Evolutionary conservation across 2,329 filamentous ascomycete genomes (phyloP).

Genomic region (Paecilomyces fulvus): DNA sequence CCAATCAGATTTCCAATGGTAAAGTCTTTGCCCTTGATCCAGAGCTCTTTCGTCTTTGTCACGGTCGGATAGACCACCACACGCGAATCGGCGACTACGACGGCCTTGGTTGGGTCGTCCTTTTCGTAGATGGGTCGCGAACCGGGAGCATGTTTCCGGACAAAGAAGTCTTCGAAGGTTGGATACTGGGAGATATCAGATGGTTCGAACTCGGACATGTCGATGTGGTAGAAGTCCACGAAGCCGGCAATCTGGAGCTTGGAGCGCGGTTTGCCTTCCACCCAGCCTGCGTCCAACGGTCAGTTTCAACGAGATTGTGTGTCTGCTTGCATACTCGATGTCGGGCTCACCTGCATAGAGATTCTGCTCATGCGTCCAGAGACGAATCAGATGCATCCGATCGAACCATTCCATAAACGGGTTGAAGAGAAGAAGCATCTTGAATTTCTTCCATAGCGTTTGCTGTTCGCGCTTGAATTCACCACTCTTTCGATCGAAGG

Average conservation of each 20-base stretch:
- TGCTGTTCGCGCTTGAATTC: constrained; percentile 29
- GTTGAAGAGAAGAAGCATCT: constrained; percentile 36
- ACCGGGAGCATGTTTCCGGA: constrained; percentile 22
- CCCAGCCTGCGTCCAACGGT: constrained; percentile 2
- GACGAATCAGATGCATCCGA: constrained; percentile 27
- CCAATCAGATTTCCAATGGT: constrained; percentile 32
- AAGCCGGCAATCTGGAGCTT: constrained; percentile 29
- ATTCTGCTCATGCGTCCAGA: constrained; percentile 30
- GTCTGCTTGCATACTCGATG: background rate
- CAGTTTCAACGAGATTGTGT: constrained; percentile 7
- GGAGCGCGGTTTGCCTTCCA: constrained; percentile 22
- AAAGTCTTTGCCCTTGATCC: constrained; percentile 40
- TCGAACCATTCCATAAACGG: constrained; percentile 34
- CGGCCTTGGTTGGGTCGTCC: constrained; percentile 19
- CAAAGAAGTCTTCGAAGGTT: constrained; percentile 35
- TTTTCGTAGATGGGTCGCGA: constrained; percentile 20
- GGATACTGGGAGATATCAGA: constrained; percentile 25
- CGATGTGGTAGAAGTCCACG: constrained; percentile 28
- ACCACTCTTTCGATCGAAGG: constrained; percentile 3
- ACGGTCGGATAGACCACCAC: constrained; percentile 30
- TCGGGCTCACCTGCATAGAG: constrained; percentile 17
- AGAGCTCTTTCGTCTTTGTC: constrained; percentile 23
- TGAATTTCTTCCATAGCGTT: constrained; percentile 33
- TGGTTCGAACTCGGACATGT: constrained; percentile 32
- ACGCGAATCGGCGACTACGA: constrained; percentile 29